A percentile compares a stretch with the other conserved stretches of the same genome.
Evolutionary conservation across 108 stramenopile genomes (phyloP).

Genomic region (Nitzschia palea): DNA sequence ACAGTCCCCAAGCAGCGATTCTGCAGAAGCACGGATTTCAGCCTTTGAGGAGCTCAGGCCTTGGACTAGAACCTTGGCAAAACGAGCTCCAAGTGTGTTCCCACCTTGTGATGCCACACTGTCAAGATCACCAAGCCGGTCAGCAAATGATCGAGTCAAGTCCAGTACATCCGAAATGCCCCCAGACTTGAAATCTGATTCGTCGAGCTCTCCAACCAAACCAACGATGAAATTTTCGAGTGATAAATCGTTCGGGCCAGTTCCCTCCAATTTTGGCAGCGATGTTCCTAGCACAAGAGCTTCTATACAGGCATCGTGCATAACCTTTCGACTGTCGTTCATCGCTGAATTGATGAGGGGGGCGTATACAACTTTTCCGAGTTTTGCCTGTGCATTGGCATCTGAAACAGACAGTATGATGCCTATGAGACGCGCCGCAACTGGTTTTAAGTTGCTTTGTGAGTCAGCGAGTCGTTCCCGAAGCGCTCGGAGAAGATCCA

Average conservation of each 20-base stretch:
- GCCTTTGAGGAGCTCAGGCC: conserved; percentile 75
- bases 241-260: conserved; percentile 52
- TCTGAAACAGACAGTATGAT: conserved; percentile 60
- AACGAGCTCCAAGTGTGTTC: conserved; percentile 34
- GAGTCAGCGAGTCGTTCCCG: conserved; percentile 76
- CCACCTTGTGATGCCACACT: conserved; percentile 34
- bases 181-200: conserved; percentile 64
- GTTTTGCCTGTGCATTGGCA: conserved; percentile 58
- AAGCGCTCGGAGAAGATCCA: conserved; percentile 55
- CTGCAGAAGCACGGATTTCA: conserved; percentile 73
- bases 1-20: conserved; percentile 49
- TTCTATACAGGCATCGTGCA: conserved; percentile 79
- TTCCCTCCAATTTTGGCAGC: conserved; percentile 44
- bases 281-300: conserved; percentile 53
- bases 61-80: conserved; percentile 58
- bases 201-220: conserved; percentile 64
- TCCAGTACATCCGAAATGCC: conserved; percentile 75
- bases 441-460: conserved; percentile 87
- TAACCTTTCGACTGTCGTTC: conserved; percentile 84
- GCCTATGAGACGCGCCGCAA: conserved; percentile 73
- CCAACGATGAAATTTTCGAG: conserved; percentile 58
- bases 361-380: conserved; percentile 66
- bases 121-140: conserved; percentile 42
- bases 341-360: conserved; percentile 71
- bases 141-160: conserved; percentile 39